Evolutionary conservation across 768 basidiomycete genomes (phyloP).

Genomic region (Collybiopsis luxurians): DNA sequence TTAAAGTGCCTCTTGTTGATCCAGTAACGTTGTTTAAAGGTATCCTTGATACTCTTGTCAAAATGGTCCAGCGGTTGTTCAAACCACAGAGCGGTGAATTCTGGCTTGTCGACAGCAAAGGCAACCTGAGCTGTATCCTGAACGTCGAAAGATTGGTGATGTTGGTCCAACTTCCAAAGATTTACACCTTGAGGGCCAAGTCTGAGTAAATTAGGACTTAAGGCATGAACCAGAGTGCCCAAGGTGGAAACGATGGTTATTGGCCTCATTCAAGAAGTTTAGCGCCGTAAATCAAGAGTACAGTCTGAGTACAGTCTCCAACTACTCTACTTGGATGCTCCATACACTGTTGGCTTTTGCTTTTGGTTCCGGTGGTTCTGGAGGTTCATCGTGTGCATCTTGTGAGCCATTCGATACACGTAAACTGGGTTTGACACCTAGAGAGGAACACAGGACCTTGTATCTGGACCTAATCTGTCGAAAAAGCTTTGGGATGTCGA

Average conservation of each 20-base stretch:
- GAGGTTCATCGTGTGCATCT: neutral
- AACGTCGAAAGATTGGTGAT: too few relatives aligned
- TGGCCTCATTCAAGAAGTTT: neutral
- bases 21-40: conserved; percentile 92
- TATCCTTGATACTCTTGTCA: conserved; percentile 32
- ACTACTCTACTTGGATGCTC: neutral
- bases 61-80: conserved; percentile 87
- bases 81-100: conserved; percentile 69
- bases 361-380: neutral
- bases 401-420: conserved; percentile 23
- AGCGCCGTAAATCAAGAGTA: too few relatives aligned
- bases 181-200: conserved; percentile 8
- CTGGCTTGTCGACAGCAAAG: conserved; percentile 9
- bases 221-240: neutral
- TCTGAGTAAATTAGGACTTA: neutral
- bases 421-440: conserved; percentile 59
- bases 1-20: conserved; percentile 80
- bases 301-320: too few relatives aligned
- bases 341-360: neutral
- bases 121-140: neutral
- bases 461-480: conserved; percentile 87
- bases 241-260: neutral
- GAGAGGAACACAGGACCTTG: conserved; percentile 76
- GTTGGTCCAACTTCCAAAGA: conserved; percentile 5
- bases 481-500: conserved; percentile 77